Conservation (phyloP, 2,329 filamentous ascomycete genomes). For the Acephala macrosclerotiorum region DNA sequence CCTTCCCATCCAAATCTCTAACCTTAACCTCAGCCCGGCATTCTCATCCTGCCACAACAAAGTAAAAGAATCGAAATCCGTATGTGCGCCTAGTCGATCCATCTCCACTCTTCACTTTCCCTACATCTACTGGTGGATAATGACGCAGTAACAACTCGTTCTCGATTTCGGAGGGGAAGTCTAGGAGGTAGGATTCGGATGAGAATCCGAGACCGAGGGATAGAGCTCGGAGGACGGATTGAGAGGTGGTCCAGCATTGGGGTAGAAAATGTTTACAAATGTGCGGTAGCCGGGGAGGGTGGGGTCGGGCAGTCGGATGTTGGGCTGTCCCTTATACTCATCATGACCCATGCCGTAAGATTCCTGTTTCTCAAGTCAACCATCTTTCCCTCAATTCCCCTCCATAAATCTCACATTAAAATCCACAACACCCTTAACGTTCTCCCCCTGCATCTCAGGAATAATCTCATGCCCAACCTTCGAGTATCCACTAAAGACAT, state of each 20-base stretch:
- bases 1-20: background rate
- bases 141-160: conserved; percentile 49
- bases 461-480: conserved; percentile 23
- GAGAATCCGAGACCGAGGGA: conserved; percentile 22
- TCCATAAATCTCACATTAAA: conserved; percentile 14
- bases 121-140: conserved; percentile 46
- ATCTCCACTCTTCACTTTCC: conserved; percentile 15
- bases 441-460: conserved; percentile 13
- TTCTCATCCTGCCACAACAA: conserved; percentile 54
- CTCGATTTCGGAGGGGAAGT: conserved; percentile 15
- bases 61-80: conserved; percentile 54
- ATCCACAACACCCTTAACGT: conserved; percentile 16
- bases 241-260: conserved; percentile 30
- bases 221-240: conserved; percentile 21
- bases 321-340: conserved; percentile 49
- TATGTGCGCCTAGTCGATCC: conserved; percentile 43
- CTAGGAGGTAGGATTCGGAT: conserved; percentile 19
- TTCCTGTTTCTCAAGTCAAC: conserved; percentile 46
- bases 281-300: conserved; percentile 52
- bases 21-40: conserved; percentile 52
- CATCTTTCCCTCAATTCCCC: no score
- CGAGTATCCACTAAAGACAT: conserved; percentile 24
- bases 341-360: conserved; percentile 58
- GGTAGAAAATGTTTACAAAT: conserved; percentile 54
- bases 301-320: conserved; percentile 54